Base-by-base conservation (phyloP, 2,329 filamentous ascomycete species). In the Aspergillus persii region DNA sequence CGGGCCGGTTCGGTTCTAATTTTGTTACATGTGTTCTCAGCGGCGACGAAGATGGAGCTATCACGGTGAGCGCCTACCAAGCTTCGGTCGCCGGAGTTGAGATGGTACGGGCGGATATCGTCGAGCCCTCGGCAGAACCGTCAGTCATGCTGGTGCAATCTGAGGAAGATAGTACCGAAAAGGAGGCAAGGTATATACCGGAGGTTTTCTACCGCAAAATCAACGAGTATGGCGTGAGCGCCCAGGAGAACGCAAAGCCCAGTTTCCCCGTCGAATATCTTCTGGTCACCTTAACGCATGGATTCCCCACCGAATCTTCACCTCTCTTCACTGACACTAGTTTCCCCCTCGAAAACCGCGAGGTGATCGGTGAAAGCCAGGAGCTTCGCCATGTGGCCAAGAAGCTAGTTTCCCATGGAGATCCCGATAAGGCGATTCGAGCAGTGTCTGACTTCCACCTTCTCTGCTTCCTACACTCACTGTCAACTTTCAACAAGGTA, bases 231-330 rank as follows among this genome's bases (percentile, higher is more conserved):
- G 93, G 93, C 36, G 91, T 90, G 64, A 96, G 94, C 67, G 95
- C 98, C 7, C 95, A 97, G 74, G 92, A 98, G 76, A 98, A 96
- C 68, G 95, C 95, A 27, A 98, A 97, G 73, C 95, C 95, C 0
- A 88, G 90, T 50, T 99, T 99, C 74, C 95, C 95, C 0, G 93
- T 97, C 52, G 95, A 99, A 74, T 99, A 98, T 74, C 84, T 99
- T 36, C 88, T 98, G 58, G 91, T 98, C 61, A 98, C 95, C 8
- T 84, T 99, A 63, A 99, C 95, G 0, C 94, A 99, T 72, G 95
- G 95, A 60, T 98, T 99, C 79, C 95, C 95, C 2, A 91, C 89
- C 54, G 83, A 87, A 49, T 85, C 91, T 3, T 89, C 87, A 57
- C 92, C 93, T 11, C 77, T 89, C 31, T 98, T 98, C 76, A 88